phyloP scores from a whole-genome alignment of 2,329 filamentous ascomycete genomes.

The Penicillium occitanis region DNA sequence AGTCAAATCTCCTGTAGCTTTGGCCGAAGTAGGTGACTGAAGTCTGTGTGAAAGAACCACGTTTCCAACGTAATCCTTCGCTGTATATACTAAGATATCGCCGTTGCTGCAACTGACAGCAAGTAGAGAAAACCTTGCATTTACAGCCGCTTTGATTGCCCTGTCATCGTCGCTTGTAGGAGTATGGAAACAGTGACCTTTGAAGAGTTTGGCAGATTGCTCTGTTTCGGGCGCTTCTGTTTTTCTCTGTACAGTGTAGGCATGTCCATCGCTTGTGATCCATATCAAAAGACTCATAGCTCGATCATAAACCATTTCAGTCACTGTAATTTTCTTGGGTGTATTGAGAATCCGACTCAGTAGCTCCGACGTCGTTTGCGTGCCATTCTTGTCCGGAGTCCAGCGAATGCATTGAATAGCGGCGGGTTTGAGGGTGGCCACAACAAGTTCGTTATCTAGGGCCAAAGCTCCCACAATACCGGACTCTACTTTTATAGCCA shows the following conservation, averaged over 20 bases:
- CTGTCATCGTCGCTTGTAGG: conserved; percentile 61
- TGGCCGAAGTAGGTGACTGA: conserved; percentile 64
- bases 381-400: conserved; percentile 77
- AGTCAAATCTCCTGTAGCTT: conserved; percentile 68
- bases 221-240: conserved; percentile 46
- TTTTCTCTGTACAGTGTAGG: conserved; percentile 82
- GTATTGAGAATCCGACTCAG: conserved; percentile 85
- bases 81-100: conserved; percentile 82
- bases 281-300: conserved; percentile 96
- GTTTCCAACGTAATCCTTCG: conserved; percentile 89
- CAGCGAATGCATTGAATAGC: conserved; percentile 97
- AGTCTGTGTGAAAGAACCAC: conserved; percentile 84
- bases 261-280: conserved; percentile 83
- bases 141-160: conserved; percentile 77
- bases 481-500: conserved; percentile 97
- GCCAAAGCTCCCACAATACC: conserved; percentile 86
- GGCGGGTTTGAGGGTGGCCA: conserved; percentile 85
- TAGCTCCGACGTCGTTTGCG: conserved; percentile 87
- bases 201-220: conserved; percentile 68
- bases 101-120: conserved; percentile 81
- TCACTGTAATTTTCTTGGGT: conserved; percentile 71
- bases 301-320: conserved; percentile 87
- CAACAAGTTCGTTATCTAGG: conserved; percentile 86
- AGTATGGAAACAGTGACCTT: conserved; percentile 84
- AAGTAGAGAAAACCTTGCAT: conserved; percentile 90